Conservation (phyloP, 441 rosid species). For the Syzygium syzygioides region DNA sequence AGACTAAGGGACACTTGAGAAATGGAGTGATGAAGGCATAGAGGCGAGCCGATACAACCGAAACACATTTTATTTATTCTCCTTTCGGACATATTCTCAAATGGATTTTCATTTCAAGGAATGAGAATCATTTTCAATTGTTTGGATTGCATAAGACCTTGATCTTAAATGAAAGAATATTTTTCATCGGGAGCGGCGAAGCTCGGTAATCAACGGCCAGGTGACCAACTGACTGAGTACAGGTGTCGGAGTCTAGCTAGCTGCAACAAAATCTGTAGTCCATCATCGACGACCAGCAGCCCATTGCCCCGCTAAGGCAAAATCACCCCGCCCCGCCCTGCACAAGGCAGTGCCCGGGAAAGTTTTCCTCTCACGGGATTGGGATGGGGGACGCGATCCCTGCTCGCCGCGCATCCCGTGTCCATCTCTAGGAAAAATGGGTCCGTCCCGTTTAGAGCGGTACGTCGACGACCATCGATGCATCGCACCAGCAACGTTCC, state of each 20-base stretch:
- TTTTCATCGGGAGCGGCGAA: not conserved
- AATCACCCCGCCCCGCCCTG: rapidly evolving
- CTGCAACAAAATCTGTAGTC: not conserved
- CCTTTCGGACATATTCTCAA: not conserved
- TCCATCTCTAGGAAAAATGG: not conserved
- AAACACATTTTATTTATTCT: not conserved
- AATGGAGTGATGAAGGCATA: not conserved
- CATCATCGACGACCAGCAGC: not conserved
- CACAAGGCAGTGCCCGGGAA: not conserved
- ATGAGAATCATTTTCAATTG: not conserved
- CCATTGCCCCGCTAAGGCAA: not conserved
- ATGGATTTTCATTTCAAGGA: not conserved
- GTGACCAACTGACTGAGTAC: not conserved
- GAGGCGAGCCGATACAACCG: not conserved
- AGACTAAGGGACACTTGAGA: not conserved
- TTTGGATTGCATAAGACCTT: not conserved
- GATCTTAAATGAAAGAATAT: too few species aligned
- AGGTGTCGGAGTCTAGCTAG: not conserved
- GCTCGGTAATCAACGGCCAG: not conserved
- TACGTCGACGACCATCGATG: not conserved
- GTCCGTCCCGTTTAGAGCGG: not conserved
- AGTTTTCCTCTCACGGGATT: not conserved
- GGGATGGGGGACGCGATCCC: not conserved
- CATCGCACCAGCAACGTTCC: not conserved
- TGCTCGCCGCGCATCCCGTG: rapidly evolving